These are phyloP conservation scores for Naegleria fowleri DNA, from an alignment of 208 protist species.

Conservation along the genomic window DNA sequence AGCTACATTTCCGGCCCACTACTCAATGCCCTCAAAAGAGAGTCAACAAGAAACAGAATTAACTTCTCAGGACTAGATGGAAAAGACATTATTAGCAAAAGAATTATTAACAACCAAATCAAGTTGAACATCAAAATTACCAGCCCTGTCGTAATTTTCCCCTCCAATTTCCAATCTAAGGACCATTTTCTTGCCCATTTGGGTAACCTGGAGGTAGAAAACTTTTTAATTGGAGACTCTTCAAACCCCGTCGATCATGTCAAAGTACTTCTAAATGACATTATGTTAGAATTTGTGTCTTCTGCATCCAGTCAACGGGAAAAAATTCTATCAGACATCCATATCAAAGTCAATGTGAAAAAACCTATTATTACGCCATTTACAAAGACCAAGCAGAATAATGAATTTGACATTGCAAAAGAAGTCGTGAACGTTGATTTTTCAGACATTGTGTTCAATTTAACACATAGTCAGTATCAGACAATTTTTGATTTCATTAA, in stretches of 20 bases:
- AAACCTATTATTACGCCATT: neutral
- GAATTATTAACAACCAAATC: neutral
- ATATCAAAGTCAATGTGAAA: neutral
- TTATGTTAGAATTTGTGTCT: neutral
- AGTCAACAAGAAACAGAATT: neutral
- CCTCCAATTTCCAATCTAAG: neutral
- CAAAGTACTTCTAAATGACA: neutral
- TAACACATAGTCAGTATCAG: slow-evolving; percentile 12
- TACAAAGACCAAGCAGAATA: neutral
- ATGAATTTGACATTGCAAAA: neutral
- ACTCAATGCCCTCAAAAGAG: neutral
- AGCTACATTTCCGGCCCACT: neutral
- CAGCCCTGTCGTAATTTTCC: neutral
- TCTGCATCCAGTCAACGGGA: neutral
- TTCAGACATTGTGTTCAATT: neutral
- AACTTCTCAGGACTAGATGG: too few species aligned
- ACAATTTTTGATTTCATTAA: slow-evolving; percentile 8
- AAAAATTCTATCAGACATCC: neutral
- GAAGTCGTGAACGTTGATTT: neutral
- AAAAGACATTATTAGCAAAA: neutral
- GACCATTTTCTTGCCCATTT: neutral
- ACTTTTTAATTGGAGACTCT: neutral
- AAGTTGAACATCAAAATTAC: neutral
- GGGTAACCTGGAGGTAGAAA: slow-evolving; percentile 7
- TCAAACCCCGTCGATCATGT: neutral